phyloP scores from a whole-genome alignment of 768 basidiomycete genomes.

The Dioszegia crocea region DNA sequence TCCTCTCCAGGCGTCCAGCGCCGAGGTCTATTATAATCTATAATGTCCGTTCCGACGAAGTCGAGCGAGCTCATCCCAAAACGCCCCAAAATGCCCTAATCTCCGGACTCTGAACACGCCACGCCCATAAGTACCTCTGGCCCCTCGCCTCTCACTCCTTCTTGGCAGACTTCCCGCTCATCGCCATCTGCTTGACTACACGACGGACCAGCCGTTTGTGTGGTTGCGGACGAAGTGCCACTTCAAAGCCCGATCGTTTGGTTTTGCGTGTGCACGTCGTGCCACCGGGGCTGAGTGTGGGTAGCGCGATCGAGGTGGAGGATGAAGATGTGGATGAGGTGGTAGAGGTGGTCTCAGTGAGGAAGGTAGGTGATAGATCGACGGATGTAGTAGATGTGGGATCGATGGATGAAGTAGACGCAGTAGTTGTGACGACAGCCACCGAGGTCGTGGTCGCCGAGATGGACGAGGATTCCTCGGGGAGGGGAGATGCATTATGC shows the following conservation, averaged over 20 bases:
- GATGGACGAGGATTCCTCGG: not conserved
- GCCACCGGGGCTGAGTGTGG: not conserved
- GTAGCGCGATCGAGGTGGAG: not conserved
- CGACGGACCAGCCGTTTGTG: slow-evolving; percentile 2
- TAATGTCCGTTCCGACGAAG: too few relatives aligned
- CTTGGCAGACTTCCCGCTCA: too few relatives aligned
- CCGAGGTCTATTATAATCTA: too few relatives aligned
- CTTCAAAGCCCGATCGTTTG: not conserved
- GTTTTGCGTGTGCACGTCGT: not conserved
- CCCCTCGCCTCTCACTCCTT: too few relatives aligned
- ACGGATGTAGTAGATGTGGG: not conserved
- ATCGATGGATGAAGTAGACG: not conserved
- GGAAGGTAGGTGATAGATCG: not conserved
- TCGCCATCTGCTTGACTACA: not conserved
- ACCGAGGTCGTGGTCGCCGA: too few relatives aligned
- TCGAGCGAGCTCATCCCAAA: too few relatives aligned
- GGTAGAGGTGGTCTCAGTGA: not conserved
- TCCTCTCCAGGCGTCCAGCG: too few relatives aligned
- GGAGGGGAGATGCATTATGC: not conserved
- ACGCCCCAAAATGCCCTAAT: too few relatives aligned
- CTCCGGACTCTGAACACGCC: too few relatives aligned
- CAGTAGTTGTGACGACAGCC: not conserved
- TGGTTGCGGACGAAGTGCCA: not conserved
- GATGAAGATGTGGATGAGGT: not conserved
- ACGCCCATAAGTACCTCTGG: too few relatives aligned